Evolutionary conservation across 164 flowering plant genomes (phyloP), one percentile per base, ranked within the genome.

Genomic region (Kingdonia uniflora): DNA sequence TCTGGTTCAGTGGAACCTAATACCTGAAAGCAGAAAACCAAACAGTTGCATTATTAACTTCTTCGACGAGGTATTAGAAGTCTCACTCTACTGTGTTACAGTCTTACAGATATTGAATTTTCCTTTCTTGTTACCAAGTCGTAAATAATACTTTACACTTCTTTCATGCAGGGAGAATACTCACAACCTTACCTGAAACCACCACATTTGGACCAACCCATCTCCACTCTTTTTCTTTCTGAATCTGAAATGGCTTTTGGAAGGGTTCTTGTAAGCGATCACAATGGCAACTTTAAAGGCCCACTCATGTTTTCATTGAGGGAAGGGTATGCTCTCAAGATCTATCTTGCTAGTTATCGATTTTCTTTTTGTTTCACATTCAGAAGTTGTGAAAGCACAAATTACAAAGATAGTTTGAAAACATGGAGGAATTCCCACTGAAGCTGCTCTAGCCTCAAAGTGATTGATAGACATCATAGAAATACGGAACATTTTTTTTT

Each of bases 121-220:
- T 29, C 8, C 8, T 29, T 29, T 29, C 8, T 29, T 29, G 35
- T 4, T 29, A 29, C 35, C 8, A 3, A 8, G 35, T 29, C 6
- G 35, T 29, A 29, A 29, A 3, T 29, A 29, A 29, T 22, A 51
- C 8, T 8, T 13, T 46, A 2, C 21, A 29, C 16, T 21, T 19
- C 24, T 57, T 12, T 52, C 59, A 29, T 19, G 71, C 68, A 92
- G 99, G 97, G 80, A 8, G 99, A 88, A 62, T 79, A 72, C 67
- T 88, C 99, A 20, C 95, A 84, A 60, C 99, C 99, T 52, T 88
- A 76, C 57, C 68, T 79, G 58, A 92, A 84, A 64, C 99, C 99
- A 51, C 99, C 99, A 17, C 99, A 92, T 69, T 52, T 88, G 70
- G 95, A 88, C 37, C 97, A 84, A 58, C 99, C 97, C 2, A 66